A percentile compares a stretch with the other conserved stretches of the same genome.
Conservation (phyloP, 2,329 filamentous ascomycete genomes). For the Monosporascus sp. region DNA sequence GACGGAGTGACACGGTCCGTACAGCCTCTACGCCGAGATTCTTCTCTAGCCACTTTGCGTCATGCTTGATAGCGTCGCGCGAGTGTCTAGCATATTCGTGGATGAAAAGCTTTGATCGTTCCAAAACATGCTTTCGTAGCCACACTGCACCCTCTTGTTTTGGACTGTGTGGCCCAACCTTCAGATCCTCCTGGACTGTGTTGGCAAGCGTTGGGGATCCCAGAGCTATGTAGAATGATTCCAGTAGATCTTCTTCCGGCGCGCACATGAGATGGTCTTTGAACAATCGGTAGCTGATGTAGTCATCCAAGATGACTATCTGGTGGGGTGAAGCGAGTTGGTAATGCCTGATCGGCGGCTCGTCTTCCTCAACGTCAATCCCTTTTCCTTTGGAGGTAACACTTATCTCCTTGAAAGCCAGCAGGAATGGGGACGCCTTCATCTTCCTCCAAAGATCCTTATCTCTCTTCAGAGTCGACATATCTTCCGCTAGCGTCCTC, state of each 20-base stretch:
- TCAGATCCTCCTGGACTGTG: conserved; percentile 72
- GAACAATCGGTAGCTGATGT: conserved; percentile 83
- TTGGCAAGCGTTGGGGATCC: conserved; percentile 72
- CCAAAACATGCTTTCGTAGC: conserved; percentile 75
- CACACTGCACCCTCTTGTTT: conserved; percentile 65
- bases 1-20: conserved; percentile 68
- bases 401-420: conserved; percentile 74
- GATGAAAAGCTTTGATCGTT: conserved; percentile 84
- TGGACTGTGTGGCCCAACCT: conserved; percentile 59
- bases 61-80: conserved; percentile 74
- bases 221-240: conserved; percentile 77
- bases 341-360: conserved; percentile 67
- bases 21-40: conserved; percentile 76
- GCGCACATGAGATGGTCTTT: conserved; percentile 78
- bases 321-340: conserved; percentile 66
- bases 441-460: conserved; percentile 73
- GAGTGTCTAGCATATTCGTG: conserved; percentile 69
- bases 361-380: conserved; percentile 52
- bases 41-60: conserved; percentile 85
- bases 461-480: conserved; percentile 66
- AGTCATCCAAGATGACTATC: conserved; percentile 81
- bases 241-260: conserved; percentile 82
- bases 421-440: conserved; percentile 68
- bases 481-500: conserved; percentile 71
- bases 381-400: conserved; percentile 40